A percentile compares a stretch with the other conserved stretches of the same genome.
phyloP scores from a whole-genome alignment of 768 basidiomycete species.

The Rhizopogon rudus region DNA sequence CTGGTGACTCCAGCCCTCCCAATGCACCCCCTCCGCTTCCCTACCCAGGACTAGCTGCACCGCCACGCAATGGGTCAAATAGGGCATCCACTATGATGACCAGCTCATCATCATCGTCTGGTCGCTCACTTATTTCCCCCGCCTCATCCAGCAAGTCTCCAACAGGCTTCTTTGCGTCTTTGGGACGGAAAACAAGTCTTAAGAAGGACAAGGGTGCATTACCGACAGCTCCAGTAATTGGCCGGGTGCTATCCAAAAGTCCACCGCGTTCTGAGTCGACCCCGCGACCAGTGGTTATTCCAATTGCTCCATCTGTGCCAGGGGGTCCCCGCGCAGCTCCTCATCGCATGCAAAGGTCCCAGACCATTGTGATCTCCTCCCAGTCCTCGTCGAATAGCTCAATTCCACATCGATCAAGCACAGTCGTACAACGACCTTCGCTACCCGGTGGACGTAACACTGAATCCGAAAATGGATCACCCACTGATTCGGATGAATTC shows the following conservation, averaged over 20 bases:
- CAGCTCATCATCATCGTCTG: conserved; percentile 42
- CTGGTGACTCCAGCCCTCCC: conserved; percentile 46
- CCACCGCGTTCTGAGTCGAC: conserved; percentile 26
- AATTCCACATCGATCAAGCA: conserved; percentile 26
- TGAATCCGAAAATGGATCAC: conserved; percentile 8
- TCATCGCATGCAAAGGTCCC: conserved; percentile 57
- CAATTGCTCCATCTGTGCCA: conserved; percentile 49
- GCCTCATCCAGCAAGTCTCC: conserved; percentile 35
- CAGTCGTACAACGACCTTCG: conserved; percentile 23
- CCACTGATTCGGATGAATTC: conserved; percentile 41
- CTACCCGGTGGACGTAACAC: conserved; percentile 19
- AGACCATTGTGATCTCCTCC: conserved; percentile 51
- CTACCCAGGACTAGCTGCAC: conserved; percentile 62
- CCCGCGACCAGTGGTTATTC: conserved; percentile 27
- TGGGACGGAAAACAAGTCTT: conserved; percentile 66
- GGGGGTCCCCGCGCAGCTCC: conserved; percentile 73
- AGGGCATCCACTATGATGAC: conserved; percentile 29
- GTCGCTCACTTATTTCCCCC: conserved; percentile 41
- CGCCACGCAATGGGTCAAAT: conserved; percentile 20
- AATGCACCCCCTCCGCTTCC: conserved; percentile 59
- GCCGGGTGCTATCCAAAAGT: conserved; percentile 32
- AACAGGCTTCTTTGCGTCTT: conserved; percentile 69
- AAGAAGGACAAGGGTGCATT: conserved; percentile 29
- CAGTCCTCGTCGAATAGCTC: conserved; percentile 17
- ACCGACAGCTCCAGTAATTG: conserved; percentile 26